These are phyloP conservation scores for Aegilops sharonensis DNA, from an alignment of 176 grass and related monocot species.

Conservation along the genomic window DNA sequence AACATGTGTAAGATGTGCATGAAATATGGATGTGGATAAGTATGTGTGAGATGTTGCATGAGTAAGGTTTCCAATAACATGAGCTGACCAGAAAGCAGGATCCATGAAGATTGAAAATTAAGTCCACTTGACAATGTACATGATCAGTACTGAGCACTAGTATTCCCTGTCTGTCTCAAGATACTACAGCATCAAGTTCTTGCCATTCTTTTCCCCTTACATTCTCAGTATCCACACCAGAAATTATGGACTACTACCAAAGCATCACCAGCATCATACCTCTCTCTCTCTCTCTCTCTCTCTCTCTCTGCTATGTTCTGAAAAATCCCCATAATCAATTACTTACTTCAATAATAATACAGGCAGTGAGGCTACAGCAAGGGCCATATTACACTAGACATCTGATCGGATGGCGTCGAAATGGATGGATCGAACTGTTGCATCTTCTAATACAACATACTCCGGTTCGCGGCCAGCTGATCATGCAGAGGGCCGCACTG, in stretches of 20 bases:
- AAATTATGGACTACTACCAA: conserved; percentile 31
- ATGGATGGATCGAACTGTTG: background rate
- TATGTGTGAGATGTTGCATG: conserved; percentile 23
- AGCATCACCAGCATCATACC: conserved; percentile 21
- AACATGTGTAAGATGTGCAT: too few relatives aligned
- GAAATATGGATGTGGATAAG: conserved; percentile 1
- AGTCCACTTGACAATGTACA: conserved; percentile 37
- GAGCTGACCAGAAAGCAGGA: conserved; percentile 30
- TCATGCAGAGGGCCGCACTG: conserved; percentile 47
- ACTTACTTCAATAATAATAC: conserved; percentile 58
- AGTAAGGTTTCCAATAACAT: conserved; percentile 23
- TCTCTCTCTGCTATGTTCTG: conserved; percentile 33
- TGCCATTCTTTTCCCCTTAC: conserved; percentile 29
- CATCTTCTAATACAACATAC: conserved; percentile 33
- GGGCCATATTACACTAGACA: conserved; percentile 36
- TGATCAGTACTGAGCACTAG: conserved; percentile 29
- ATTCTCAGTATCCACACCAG: conserved; percentile 19
- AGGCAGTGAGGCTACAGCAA: conserved; percentile 47
- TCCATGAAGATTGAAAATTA: conserved; percentile 35
- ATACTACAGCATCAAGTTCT: conserved; percentile 42
- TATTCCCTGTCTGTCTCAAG: conserved; percentile 29
- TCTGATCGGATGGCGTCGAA: conserved; percentile 21
- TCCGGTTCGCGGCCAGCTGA: conserved; percentile 25
- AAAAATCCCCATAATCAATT: conserved; percentile 39
- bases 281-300: conserved; percentile 16